These are phyloP conservation scores for Fusarium algeriense DNA, from an alignment of 2,329 filamentous ascomycete species.

Conservation along the genomic window DNA sequence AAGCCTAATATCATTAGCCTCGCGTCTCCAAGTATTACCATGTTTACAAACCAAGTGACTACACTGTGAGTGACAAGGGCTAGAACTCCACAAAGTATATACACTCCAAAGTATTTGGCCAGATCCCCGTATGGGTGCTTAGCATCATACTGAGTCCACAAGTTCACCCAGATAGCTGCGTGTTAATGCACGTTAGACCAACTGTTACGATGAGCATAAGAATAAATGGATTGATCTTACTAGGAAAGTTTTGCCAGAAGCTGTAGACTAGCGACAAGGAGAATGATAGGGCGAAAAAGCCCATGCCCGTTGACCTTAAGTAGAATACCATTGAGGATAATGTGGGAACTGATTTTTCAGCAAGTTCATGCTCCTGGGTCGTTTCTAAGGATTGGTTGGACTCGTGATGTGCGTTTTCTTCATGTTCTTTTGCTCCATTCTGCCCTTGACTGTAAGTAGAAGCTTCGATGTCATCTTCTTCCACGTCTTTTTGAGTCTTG, in stretches of 20 bases:
- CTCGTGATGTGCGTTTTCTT: background rate
- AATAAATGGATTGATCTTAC: background rate
- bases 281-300: background rate
- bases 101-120: background rate
- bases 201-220: background rate
- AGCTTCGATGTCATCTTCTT: background rate
- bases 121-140: background rate
- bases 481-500: background rate
- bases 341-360: background rate
- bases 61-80: background rate
- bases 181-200: background rate
- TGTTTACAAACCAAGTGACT: background rate
- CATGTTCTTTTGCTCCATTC: background rate
- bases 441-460: background rate
- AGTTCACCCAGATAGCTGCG: background rate
- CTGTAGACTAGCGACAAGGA: background rate
- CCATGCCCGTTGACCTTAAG: background rate
- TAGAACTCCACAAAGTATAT: background rate
- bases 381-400: background rate
- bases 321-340: background rate
- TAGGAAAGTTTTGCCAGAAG: background rate
- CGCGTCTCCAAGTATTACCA: background rate
- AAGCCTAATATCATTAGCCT: background rate
- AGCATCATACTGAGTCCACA: background rate
- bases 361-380: background rate